phyloP scores from a whole-genome alignment of 2,329 filamentous ascomycete species.

The Ceratocystis smalleyi region DNA sequence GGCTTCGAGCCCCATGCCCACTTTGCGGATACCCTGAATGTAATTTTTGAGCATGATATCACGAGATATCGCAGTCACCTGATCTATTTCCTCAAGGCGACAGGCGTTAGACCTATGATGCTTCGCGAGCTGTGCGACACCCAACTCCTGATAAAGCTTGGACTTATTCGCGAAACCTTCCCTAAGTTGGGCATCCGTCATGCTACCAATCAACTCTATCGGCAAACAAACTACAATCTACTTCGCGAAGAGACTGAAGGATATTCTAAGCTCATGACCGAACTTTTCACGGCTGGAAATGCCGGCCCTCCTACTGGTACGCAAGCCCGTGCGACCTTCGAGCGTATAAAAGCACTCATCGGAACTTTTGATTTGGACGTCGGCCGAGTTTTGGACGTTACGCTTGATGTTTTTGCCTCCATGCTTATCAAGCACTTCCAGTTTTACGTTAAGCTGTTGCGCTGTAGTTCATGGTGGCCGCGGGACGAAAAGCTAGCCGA shows the following conservation, averaged over 20 bases:
- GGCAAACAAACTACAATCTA: slow-evolving; percentile 92
- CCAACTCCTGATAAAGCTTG: slow-evolving; percentile 55
- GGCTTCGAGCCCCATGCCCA: slow-evolving; percentile 49
- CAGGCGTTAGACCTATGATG: slow-evolving; percentile 52
- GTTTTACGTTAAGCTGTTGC: slow-evolving; percentile 86
- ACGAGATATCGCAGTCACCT: slow-evolving; percentile 35
- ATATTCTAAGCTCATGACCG: slow-evolving; percentile 88
- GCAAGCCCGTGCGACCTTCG: slow-evolving; percentile 70
- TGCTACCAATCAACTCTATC: slow-evolving; percentile 83
- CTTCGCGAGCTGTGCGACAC: slow-evolving; percentile 77
- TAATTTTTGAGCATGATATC: slow-evolving; percentile 58
- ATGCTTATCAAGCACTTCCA: slow-evolving; percentile 82
- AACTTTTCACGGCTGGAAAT: slow-evolving; percentile 79
- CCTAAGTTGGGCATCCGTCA: slow-evolving; percentile 69
- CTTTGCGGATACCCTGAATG: slow-evolving; percentile 70
- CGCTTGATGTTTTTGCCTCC: slow-evolving; percentile 85
- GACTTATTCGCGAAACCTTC: slow-evolving; percentile 75
- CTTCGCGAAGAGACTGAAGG: slow-evolving; percentile 91
- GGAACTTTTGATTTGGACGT: slow-evolving; percentile 96
- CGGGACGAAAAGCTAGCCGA: slow-evolving; percentile 33
- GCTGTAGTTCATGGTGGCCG: slow-evolving; percentile 95
- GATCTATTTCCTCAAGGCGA: slow-evolving; percentile 53
- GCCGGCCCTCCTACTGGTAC: slow-evolving; percentile 58
- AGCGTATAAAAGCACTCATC: slow-evolving; percentile 84
- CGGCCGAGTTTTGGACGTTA: slow-evolving; percentile 83